These are phyloP conservation scores for Geosmithia morbida DNA, from an alignment of 2,329 filamentous ascomycete species.

Conservation along the genomic window DNA sequence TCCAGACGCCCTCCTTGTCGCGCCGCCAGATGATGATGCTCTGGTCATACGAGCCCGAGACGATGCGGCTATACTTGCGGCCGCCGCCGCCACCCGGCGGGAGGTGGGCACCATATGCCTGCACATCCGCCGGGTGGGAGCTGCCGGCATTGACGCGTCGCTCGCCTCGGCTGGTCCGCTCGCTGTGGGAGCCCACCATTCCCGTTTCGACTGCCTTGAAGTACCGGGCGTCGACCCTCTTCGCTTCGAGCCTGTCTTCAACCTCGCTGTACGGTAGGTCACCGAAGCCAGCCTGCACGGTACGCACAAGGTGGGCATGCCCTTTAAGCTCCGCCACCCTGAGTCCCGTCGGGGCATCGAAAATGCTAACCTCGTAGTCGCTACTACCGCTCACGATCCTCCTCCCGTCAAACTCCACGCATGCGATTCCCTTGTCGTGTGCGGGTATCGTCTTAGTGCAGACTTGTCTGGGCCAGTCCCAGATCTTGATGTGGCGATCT, in stretches of 20 bases:
- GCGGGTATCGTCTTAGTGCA: constrained; percentile 70
- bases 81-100: constrained; percentile 87
- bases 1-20: constrained; percentile 75
- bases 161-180: constrained; percentile 16
- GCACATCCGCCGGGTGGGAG: constrained; percentile 58
- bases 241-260: constrained; percentile 60
- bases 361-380: constrained; percentile 91
- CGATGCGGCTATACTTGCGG: constrained; percentile 81
- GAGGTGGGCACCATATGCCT: constrained; percentile 69
- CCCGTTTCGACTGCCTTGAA: constrained; percentile 44
- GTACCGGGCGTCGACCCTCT: constrained; percentile 58
- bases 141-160: constrained; percentile 55
- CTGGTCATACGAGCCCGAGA: constrained; percentile 93
- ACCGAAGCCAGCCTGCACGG: constrained; percentile 88
- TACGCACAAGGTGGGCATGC: constrained; percentile 76
- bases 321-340: constrained; percentile 80
- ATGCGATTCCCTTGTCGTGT: constrained; percentile 91
- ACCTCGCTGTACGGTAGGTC: constrained; percentile 70
- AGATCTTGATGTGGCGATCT: constrained; percentile 85
- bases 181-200: constrained; percentile 21
- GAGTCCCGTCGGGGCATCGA: constrained; percentile 70
- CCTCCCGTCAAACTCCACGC: constrained; percentile 88
- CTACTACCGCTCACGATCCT: constrained; percentile 93
- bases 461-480: constrained; percentile 71
- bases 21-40: constrained; percentile 91